Evolutionary conservation across 192 early-diverging fungal genomes (phyloP), one percentile per base, ranked within the genome.

Genomic region (Gigaspora rosea): DNA sequence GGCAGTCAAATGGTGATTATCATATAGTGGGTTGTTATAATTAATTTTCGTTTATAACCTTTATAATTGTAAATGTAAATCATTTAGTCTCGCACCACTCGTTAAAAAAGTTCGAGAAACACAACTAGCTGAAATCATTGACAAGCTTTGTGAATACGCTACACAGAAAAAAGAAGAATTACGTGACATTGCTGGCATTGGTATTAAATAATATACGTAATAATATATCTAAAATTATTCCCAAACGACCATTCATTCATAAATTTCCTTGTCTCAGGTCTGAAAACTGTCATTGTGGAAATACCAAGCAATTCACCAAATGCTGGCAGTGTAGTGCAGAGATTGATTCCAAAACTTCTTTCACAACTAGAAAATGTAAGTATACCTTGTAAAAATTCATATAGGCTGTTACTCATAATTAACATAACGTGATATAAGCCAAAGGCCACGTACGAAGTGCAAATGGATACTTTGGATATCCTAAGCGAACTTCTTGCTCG

Each of bases 181-280:
- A 47, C 85, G 94, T 7, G 94, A 94, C 74, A 93, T 96, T 83
- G 92, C 93, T 18, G 91, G 91, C 61, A 94, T 95, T 67, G 92
- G 93, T 73, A 85, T 90, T 56, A 36, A 50, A 32, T 33, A 27
- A 10, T 56, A 46, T 54, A 32, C 18, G 20, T 12, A 15, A 36
- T 41, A 3, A 32, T 9, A 20, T 5, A 71, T 71, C 13, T 33
- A 7, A 56, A 71, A 27, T 56, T 27, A 41, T 41, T 41, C 41
- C 41, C 7, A 4, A 51, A 49, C 1, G 27, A 36, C 7, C 33
- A 15, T 4, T 33, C 8, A 13, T 35, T 4, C 12, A 13, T 62
- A 32, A 62, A 27, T 27, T 62, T 33, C 4, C 12, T 50, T 50
- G 22, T 9, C 56, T 3, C 22, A 86, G 85, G 85, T 13, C 59